Evolutionary conservation across 108 stramenopile species (phyloP).

Genomic region (Cyclostephanos invisitatus): DNA sequence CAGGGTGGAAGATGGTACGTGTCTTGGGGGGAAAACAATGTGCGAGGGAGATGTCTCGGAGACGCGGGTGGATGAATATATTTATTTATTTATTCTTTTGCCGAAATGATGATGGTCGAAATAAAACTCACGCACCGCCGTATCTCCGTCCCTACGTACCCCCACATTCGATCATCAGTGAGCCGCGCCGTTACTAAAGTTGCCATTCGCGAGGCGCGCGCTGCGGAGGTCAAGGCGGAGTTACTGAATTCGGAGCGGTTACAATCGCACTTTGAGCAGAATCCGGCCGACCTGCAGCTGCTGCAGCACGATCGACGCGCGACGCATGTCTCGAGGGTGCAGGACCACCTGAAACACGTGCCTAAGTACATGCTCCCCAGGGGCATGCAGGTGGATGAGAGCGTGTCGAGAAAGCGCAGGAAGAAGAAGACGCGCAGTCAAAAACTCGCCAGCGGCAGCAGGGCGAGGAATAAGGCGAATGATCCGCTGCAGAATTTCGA

Average conservation of each 20-base stretch:
- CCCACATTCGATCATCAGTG: slow-evolving; percentile 23
- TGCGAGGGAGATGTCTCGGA: neutral
- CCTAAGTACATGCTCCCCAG: slow-evolving; percentile 94
- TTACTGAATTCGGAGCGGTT: slow-evolving; percentile 94
- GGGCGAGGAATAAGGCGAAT: slow-evolving; percentile 68
- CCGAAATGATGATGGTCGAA: neutral
- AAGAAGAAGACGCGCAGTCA: slow-evolving; percentile 69
- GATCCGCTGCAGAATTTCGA: slow-evolving; percentile 91
- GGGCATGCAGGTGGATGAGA: slow-evolving; percentile 88
- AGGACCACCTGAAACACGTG: slow-evolving; percentile 89
- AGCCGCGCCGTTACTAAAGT: slow-evolving; percentile 85
- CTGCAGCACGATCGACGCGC: slow-evolving; percentile 84
- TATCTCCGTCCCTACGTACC: neutral
- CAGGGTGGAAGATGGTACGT: slow-evolving; percentile 90
- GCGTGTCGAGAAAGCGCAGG: slow-evolving; percentile 70
- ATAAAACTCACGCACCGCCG: neutral
- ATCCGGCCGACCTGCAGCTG: slow-evolving; percentile 88
- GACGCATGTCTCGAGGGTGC: slow-evolving; percentile 78
- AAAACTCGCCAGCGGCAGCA: slow-evolving; percentile 15
- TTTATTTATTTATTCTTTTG: neutral
- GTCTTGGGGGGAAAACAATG: neutral
- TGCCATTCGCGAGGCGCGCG: slow-evolving; percentile 88
- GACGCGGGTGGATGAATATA: neutral
- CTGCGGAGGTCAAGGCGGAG: slow-evolving; percentile 91
- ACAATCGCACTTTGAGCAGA: slow-evolving; percentile 93